Percentiles rank a stretch among this genome's conserved stretches.
These are phyloP conservation scores for Boletus vinaceobasis DNA, from an alignment of 768 basidiomycete genomes.

Conservation along the genomic window DNA sequence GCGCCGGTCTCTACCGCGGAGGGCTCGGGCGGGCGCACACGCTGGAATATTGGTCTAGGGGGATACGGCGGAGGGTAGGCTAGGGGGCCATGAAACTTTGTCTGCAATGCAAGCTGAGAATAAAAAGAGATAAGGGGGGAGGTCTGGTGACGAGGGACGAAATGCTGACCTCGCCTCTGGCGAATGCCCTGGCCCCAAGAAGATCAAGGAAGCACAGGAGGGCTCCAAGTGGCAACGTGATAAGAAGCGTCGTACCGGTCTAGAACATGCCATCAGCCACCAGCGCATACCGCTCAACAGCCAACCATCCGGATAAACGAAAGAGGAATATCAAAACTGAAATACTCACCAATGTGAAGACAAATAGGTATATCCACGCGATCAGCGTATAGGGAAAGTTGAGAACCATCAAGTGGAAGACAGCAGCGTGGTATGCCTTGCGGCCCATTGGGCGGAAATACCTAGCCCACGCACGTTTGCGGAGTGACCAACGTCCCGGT, in stretches of 20 bases:
- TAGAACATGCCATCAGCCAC: constrained; percentile 30
- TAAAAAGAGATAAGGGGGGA: constrained; percentile 13
- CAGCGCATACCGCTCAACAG: constrained; percentile 8
- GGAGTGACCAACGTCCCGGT: constrained; percentile 4
- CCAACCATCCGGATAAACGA: neutral
- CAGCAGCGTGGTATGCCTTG: constrained; percentile 57
- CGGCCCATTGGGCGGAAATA: constrained; percentile 65
- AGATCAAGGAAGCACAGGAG: constrained; percentile 76
- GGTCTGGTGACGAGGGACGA: neutral
- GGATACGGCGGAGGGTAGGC: constrained; percentile 62
- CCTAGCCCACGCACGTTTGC: constrained; percentile 38
- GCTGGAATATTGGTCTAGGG: constrained; percentile 74
- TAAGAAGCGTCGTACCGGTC: constrained; percentile 77
- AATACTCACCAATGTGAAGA: constrained; percentile 70
- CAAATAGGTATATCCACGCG: constrained; percentile 79
- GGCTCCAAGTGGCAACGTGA: constrained; percentile 74
- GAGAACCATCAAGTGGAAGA: constrained; percentile 66
- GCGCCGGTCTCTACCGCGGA: constrained; percentile 49
- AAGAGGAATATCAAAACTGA: constrained; percentile 24
- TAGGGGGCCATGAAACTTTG: constrained; percentile 64
- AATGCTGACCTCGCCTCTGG: constrained; percentile 61
- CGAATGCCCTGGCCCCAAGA: constrained; percentile 66
- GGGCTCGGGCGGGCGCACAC: constrained; percentile 46
- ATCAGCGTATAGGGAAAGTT: constrained; percentile 77
- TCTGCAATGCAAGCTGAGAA: constrained; percentile 60